These are phyloP conservation scores for cucumber (Cucumis sativus) DNA, from an alignment of 306 rosid genomes.

Conservation along the genomic window DNA sequence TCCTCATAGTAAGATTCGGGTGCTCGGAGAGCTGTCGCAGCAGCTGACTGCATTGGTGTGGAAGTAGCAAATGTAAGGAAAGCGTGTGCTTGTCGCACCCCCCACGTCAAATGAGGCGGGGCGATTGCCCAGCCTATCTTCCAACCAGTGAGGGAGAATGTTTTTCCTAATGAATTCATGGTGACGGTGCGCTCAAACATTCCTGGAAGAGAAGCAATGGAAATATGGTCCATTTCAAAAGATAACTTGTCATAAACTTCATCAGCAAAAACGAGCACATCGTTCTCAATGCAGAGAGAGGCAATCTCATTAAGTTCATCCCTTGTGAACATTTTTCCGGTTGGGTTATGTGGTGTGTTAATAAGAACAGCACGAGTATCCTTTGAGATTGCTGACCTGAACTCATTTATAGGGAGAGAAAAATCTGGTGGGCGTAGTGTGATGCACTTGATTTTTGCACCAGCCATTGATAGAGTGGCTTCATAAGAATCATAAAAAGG, in stretches of 20 bases:
- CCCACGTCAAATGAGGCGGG: constrained; percentile 74
- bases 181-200: constrained; percentile 85
- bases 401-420: constrained; percentile 53
- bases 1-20: constrained; percentile 70
- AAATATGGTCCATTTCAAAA: constrained; percentile 86
- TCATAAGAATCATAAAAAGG: constrained; percentile 82
- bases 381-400: constrained; percentile 50
- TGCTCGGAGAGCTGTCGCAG: constrained; percentile 82
- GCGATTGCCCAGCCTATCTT: constrained; percentile 90
- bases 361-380: constrained; percentile 66
- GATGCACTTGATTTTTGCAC: constrained; percentile 66
- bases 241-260: constrained; percentile 90
- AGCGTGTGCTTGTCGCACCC: constrained; percentile 63
- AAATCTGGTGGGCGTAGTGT: constrained; percentile 73
- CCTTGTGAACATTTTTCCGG: constrained; percentile 73
- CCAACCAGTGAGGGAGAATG: constrained; percentile 92
- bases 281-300: constrained; percentile 79
- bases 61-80: constrained; percentile 70
- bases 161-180: constrained; percentile 80
- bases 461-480: constrained; percentile 88
- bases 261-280: constrained; percentile 63
- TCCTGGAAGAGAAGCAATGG: constrained; percentile 71
- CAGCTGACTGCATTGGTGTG: constrained; percentile 85
- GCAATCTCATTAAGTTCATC: constrained; percentile 60
- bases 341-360: constrained; percentile 80